Conservation (phyloP, 345 rosid genomes). For the Durio zibethinus region DNA sequence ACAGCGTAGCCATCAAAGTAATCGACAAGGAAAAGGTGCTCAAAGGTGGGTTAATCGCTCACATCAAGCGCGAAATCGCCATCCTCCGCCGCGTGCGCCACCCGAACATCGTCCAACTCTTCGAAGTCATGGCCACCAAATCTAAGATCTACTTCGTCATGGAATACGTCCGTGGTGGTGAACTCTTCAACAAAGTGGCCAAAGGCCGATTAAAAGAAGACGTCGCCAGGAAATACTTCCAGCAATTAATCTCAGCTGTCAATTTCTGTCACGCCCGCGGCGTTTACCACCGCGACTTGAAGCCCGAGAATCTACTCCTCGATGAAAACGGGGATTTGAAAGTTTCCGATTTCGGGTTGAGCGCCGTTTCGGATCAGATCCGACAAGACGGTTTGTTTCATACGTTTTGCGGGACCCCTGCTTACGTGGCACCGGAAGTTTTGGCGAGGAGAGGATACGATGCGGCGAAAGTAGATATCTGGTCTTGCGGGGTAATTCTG, state of each 20-base stretch:
- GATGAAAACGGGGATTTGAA: constrained; percentile 72
- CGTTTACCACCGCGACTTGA: constrained; percentile 80
- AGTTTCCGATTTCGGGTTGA: constrained; percentile 85
- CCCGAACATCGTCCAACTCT: constrained; percentile 71
- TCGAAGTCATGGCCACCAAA: constrained; percentile 88
- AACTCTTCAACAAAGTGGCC: constrained; percentile 63
- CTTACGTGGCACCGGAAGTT: constrained; percentile 84
- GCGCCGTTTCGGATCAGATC: constrained; percentile 73
- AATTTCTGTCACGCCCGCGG: constrained; percentile 78
- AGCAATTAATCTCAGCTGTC: constrained; percentile 74
- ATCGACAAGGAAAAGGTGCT: constrained; percentile 74
- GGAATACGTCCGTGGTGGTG: constrained; percentile 83
- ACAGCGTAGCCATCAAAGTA: constrained; percentile 67
- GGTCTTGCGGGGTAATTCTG: constrained; percentile 91
- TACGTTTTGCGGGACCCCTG: constrained; percentile 87
- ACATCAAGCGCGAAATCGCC: constrained; percentile 75
- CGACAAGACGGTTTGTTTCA: constrained; percentile 71
- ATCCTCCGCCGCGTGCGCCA: constrained; percentile 87
- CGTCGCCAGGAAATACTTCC: constrained; percentile 64
- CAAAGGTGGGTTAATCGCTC: constrained; percentile 60
- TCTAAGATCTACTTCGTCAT: constrained; percentile 82
- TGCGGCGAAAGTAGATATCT: constrained; percentile 75
- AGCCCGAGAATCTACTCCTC: constrained; percentile 77
- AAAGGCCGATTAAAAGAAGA: constrained; percentile 66
- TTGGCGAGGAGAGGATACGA: constrained; percentile 66